Conservation (phyloP, 2,329 filamentous ascomycete genomes). For the Hymenoscyphus repandus region DNA sequence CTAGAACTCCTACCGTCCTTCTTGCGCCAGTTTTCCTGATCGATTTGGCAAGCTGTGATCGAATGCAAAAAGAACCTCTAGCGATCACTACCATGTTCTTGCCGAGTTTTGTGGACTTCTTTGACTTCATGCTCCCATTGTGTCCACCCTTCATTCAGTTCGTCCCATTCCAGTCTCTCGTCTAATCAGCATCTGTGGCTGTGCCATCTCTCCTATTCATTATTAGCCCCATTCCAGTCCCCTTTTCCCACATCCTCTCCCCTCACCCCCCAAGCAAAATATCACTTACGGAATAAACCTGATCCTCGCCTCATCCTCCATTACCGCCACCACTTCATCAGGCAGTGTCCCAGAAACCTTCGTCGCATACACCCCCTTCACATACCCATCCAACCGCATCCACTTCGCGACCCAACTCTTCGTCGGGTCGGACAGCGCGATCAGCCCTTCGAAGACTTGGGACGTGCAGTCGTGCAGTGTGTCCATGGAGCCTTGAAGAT, state of each 20-base stretch:
- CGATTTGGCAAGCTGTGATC: too few species aligned
- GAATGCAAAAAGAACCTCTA: too few species aligned
- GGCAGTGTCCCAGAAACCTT: slow-evolving; percentile 83
- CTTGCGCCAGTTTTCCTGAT: background rate
- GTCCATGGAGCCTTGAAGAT: slow-evolving; percentile 73
- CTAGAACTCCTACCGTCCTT: background rate
- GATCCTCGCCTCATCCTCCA: slow-evolving; percentile 60
- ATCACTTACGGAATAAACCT: slow-evolving; percentile 59
- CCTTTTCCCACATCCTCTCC: too few species aligned
- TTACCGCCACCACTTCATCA: slow-evolving; percentile 54
- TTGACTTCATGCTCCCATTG: background rate
- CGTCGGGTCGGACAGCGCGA: slow-evolving; percentile 76
- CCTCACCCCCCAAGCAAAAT: background rate
- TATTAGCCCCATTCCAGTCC: slow-evolving; percentile 14
- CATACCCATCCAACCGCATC: slow-evolving; percentile 86
- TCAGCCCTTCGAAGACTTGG: slow-evolving; percentile 89
- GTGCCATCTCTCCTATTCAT: slow-evolving; percentile 48
- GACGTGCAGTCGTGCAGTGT: slow-evolving; percentile 90
- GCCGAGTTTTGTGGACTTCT: too few species aligned
- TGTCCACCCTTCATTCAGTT: background rate
- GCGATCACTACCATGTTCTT: too few species aligned
- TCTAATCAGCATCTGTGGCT: slow-evolving; percentile 34
- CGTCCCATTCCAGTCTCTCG: background rate
- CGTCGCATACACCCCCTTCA: slow-evolving; percentile 84
- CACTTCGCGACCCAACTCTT: slow-evolving; percentile 95